Evolutionary conservation across 1,284 basidiomycete genomes (phyloP), one percentile per base, ranked within the genome.

Genomic region (Melampsora larici-populina): DNA sequence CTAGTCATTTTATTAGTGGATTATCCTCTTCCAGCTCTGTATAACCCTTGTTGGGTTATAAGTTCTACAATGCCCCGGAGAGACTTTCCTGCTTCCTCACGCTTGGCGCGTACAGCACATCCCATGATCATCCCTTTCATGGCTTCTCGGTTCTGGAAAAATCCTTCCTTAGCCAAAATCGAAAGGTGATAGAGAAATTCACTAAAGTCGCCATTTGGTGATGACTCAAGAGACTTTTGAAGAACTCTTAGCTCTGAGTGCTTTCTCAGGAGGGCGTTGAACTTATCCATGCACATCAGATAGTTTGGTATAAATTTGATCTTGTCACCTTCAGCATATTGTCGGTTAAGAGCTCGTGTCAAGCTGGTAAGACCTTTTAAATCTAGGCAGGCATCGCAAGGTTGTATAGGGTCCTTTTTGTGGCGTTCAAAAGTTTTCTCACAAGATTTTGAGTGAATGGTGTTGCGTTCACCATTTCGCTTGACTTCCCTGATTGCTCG

Each of bases 61-160:
- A 3, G 46, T 70, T 24, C 55, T 36, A 17, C 55, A 70, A 70
- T 70, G 13, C 51, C 51, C 8, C 40, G 55, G n/a, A 70, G 33
- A 8, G 26, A 31, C 36, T 70, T 70, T 7, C 69, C 69, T 11
- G 49, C 49, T 4, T n/a, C 15, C n/a, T 70, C 18, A 58, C 17
- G 69, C 69, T 70, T 15, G 31, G 51, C 29, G 15, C 69, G 24
- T 18, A 60, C 21, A 9, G 69, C 51, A 13, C 55, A 31, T 24
- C 36, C 68, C 33, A 58, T 58, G 2, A 58, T 55, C 36, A 70
- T 49, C 9, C 68, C 68, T 70, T 70, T 29, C 11, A 70, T 58
- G 5, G 31, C 49, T 29, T 70, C 49, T 21, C 5, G 55, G 5
- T 58, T 29, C 43, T 70, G 1, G 18, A 70, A 70, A 33, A 70